Percentiles rank a stretch among this genome's conserved stretches.
These are phyloP conservation scores for Neurospora sp. DNA, from an alignment of 495 filamentous ascomycete genomes.

Conservation along the genomic window DNA sequence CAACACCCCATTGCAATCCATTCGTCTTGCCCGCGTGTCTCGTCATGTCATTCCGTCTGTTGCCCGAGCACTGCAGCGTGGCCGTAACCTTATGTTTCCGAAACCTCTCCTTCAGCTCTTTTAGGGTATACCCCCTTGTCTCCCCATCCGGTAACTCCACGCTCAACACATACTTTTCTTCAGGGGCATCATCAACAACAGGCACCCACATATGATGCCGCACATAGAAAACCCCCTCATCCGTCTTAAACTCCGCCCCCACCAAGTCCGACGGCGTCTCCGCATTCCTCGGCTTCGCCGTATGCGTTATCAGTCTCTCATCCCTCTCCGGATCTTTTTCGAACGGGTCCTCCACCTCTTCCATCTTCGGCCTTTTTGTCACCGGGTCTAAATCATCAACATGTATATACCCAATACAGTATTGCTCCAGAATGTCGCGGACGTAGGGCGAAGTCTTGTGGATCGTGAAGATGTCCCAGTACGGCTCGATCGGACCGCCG, in stretches of 20 bases:
- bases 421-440: constrained; percentile 46
- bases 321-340: constrained; percentile 41
- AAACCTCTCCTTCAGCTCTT: constrained; percentile 43
- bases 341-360: constrained; percentile 47
- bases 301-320: constrained; percentile 33
- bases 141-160: constrained; percentile 48
- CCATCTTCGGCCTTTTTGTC: constrained; percentile 28
- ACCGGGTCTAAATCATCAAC: constrained; percentile 37
- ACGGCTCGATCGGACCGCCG: constrained; percentile 47
- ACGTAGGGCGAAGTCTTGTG: constrained; percentile 44
- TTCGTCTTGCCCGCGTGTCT: constrained; percentile 40
- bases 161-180: constrained; percentile 30
- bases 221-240: constrained; percentile 47
- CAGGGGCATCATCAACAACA: constrained; percentile 17
- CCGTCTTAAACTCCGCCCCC: constrained; percentile 39
- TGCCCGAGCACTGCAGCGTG: constrained; percentile 51
- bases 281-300: constrained; percentile 44
- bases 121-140: constrained; percentile 38
- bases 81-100: constrained; percentile 44
- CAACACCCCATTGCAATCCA: constrained; percentile 50
- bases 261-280: constrained; percentile 42
- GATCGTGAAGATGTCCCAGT: constrained; percentile 55
- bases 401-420: constrained; percentile 43
- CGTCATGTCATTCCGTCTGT: constrained; percentile 52
- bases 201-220: constrained; percentile 57